Conservation (phyloP, 345 rosid species). For the Euphorbia pulcherrima region DNA sequence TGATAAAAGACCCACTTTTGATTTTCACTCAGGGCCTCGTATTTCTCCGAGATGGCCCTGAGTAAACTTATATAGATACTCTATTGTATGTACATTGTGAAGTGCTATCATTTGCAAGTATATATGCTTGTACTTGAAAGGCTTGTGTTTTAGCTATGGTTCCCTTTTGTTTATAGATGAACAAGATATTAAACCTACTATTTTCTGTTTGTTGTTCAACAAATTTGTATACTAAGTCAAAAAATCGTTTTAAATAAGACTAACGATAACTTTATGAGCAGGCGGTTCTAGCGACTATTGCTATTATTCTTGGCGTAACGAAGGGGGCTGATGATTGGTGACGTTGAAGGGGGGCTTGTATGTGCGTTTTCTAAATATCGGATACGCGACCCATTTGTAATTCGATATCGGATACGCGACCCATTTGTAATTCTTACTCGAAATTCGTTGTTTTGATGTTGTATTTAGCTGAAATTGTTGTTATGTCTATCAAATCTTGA, state of each 20-base stretch:
- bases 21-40: no score
- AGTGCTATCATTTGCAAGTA: not conserved
- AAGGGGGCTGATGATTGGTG: constrained; percentile 52
- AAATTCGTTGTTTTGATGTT: no score
- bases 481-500: not conserved
- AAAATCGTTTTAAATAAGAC: not conserved
- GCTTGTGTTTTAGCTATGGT: not conserved
- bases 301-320: constrained; percentile 61
- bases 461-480: not conserved
- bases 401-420: no score
- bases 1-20: no score
- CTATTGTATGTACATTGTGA: not conserved
- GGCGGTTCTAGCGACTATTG: constrained; percentile 77
- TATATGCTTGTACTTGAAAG: not conserved
- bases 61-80: not conserved
- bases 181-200: not conserved
- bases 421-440: no score
- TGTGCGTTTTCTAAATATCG: not conserved
- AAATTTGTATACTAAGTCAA: not conserved
- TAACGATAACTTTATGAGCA: constrained; percentile 23
- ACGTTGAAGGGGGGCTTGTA: constrained; percentile 1
- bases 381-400: no score
- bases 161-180: not conserved
- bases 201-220: not conserved
- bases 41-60: no score